A percentile compares a stretch with the other conserved stretches of the same genome.
Evolutionary conservation across 2,329 filamentous ascomycete species (phyloP).

Genomic region (Fusarium hainanense): DNA sequence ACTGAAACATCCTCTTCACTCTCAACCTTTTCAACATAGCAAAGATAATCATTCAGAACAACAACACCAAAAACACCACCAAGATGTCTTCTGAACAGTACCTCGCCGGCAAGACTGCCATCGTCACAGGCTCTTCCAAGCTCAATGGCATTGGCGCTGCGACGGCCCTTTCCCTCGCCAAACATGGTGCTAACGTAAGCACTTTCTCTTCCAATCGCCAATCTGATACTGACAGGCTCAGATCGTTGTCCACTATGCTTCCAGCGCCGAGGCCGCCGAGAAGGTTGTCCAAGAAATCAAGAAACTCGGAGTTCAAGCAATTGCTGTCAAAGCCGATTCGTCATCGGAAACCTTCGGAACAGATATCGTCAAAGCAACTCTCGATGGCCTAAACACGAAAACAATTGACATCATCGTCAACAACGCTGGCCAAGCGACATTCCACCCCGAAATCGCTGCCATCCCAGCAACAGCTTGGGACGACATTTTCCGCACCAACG

Average conservation of each 20-base stretch:
- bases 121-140: conserved; percentile 38
- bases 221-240: accelerated
- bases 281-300: conserved; percentile 1
- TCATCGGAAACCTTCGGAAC: not conserved
- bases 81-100: conserved; percentile 36
- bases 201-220: accelerated
- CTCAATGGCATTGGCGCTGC: conserved; percentile 6
- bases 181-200: conserved; percentile 8
- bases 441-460: conserved; percentile 32
- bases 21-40: not conserved
- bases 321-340: conserved; percentile 5
- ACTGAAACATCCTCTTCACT: not conserved
- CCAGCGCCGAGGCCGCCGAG: not conserved
- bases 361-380: not conserved
- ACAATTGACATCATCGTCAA: conserved; percentile 7
- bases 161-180: conserved; percentile 1
- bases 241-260: conserved; percentile 12
- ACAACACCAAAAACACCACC: not conserved
- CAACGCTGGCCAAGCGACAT: conserved; percentile 17
- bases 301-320: not conserved
- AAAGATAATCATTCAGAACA: not conserved
- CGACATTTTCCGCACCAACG: conserved; percentile 22
- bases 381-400: not conserved
- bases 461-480: not conserved
- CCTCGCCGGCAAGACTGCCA: conserved; percentile 42